These are phyloP conservation scores for Colletotrichum trifolii DNA, from an alignment of 2,329 filamentous ascomycete species.

Conservation along the genomic window DNA sequence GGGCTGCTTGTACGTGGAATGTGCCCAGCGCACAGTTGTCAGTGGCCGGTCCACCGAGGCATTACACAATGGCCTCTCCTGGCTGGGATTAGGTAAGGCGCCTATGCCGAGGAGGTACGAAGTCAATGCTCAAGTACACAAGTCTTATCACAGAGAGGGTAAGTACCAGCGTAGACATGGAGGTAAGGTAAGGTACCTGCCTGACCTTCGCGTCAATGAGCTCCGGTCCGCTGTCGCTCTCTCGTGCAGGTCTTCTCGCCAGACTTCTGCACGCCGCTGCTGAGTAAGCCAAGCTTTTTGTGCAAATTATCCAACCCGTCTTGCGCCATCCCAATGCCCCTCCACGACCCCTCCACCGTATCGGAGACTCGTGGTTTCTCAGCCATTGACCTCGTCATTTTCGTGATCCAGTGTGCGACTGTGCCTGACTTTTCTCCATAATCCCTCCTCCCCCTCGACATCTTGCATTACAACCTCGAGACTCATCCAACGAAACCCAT, in stretches of 20 bases:
- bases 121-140: too few relatives aligned
- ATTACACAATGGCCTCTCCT: too few relatives aligned
- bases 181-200: slow-evolving; percentile 7
- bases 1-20: too few relatives aligned
- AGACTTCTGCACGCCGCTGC: slow-evolving; percentile 1
- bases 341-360: slow-evolving; percentile 16
- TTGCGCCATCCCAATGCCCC: slow-evolving; percentile 33
- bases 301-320: slow-evolving; percentile 19
- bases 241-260: too few relatives aligned
- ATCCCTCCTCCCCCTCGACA: slow-evolving; percentile 12
- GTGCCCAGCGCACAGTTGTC: too few relatives aligned
- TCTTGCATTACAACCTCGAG: slow-evolving; percentile 2
- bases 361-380: slow-evolving; percentile 36
- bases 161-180: not conserved
- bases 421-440: slow-evolving; percentile 4
- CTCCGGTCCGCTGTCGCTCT: slow-evolving; percentile 33
- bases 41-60: too few relatives aligned
- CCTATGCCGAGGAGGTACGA: too few relatives aligned
- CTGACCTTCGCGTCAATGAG: slow-evolving; percentile 16
- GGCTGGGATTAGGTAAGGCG: too few relatives aligned
- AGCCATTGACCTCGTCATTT: slow-evolving; percentile 30
- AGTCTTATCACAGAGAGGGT: not conserved
- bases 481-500: slow-evolving; percentile 2
- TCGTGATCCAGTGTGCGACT: slow-evolving; percentile 25
- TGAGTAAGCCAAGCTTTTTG: slow-evolving; percentile 2